These are phyloP conservation scores for Eucalyptus cloeziana DNA, from an alignment of 345 rosid genomes.

Conservation along the genomic window DNA sequence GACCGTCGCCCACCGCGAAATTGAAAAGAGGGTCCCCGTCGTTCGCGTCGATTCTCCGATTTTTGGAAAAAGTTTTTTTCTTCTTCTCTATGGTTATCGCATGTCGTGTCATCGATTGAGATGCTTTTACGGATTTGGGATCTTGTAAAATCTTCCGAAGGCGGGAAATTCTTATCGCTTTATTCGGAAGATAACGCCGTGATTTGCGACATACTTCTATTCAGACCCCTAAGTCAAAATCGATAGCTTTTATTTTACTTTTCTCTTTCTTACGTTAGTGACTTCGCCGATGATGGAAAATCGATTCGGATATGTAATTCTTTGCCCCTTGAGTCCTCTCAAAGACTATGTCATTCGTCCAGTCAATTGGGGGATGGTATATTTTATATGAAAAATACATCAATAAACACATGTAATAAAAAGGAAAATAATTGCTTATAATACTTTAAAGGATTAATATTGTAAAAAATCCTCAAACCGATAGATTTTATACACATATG, in stretches of 20 bases:
- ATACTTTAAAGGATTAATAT: fast-evolving
- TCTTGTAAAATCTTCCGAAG: neutral
- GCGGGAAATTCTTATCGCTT: neutral
- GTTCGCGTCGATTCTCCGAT: neutral
- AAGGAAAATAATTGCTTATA: neutral
- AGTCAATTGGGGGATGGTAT: fast-evolving
- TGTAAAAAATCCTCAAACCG: fast-evolving
- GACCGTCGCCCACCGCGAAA: neutral
- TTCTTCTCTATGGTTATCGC: too few relatives aligned
- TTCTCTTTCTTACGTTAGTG: neutral
- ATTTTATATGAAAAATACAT: fast-evolving
- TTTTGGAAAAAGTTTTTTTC: neutral
- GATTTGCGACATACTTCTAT: neutral
- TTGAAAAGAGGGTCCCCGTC: neutral
- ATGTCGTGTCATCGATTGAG: neutral
- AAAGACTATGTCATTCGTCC: fast-evolving
- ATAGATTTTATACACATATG: too few relatives aligned
- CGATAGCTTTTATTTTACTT: fast-evolving
- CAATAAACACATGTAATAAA: fast-evolving
- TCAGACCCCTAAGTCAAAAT: neutral
- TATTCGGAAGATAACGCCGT: too few relatives aligned
- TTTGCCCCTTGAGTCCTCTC: neutral
- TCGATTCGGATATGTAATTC: neutral
- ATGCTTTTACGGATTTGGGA: neutral
- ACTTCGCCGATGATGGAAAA: neutral